Conservation (phyloP, 192 early-diverging fungal species). For the Backusella luteola region DNA sequence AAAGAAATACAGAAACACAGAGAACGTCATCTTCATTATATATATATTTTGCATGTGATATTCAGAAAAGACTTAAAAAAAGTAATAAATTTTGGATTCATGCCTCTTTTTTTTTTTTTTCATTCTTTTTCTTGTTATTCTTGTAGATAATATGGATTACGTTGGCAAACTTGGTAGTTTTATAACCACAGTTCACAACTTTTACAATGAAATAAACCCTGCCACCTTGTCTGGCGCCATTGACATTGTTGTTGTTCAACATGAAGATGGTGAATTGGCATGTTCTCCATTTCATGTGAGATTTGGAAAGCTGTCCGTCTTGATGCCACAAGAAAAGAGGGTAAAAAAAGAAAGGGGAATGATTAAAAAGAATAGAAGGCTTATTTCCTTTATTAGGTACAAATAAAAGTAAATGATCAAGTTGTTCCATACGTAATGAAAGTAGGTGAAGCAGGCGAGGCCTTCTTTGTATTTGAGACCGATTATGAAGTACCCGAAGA, state of each 20-base stretch:
- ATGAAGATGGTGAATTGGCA: slow-evolving; percentile 73
- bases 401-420: slow-evolving; percentile 81
- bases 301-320: slow-evolving; percentile 93
- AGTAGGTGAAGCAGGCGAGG: slow-evolving; percentile 95
- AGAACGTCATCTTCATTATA: no score
- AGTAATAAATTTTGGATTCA: not conserved
- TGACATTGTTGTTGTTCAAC: slow-evolving; percentile 95
- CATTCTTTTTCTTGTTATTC: not conserved
- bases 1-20: no score
- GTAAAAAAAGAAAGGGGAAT: slow-evolving; percentile 34
- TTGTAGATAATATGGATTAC: slow-evolving; percentile 50
- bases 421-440: slow-evolving; percentile 88
- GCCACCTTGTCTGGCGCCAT: slow-evolving; percentile 97
- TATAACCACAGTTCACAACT: slow-evolving; percentile 80
- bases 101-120: not conserved
- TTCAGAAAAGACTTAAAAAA: not conserved
- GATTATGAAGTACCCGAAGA: slow-evolving; percentile 90
- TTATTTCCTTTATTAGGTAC: slow-evolving; percentile 50
- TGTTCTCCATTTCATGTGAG: slow-evolving; percentile 98
- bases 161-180: slow-evolving; percentile 58
- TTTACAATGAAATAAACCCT: slow-evolving; percentile 96
- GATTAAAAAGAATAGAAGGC: not conserved
- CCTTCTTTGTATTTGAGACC: slow-evolving; percentile 96
- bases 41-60: no score
- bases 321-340: slow-evolving; percentile 90